phyloP scores from a whole-genome alignment of 148 eudicot genomes.

The Cornus florida region DNA sequence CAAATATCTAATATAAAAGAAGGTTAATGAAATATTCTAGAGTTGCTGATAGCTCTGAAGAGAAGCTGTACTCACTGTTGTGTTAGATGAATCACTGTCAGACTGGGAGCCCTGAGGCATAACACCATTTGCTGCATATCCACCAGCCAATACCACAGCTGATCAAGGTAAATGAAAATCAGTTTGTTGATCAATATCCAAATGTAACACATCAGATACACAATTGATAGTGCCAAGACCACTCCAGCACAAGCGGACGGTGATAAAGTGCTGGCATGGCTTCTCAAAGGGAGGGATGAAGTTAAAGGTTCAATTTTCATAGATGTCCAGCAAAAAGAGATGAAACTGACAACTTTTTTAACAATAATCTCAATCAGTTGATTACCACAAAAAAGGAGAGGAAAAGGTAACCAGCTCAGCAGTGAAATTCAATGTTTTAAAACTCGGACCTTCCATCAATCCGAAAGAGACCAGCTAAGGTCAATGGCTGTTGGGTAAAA shows the following conservation, averaged over 20 bases:
- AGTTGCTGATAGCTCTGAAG: background rate
- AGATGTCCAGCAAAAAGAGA: background rate
- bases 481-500: no score
- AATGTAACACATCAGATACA: background rate
- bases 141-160: slow-evolving; percentile 58
- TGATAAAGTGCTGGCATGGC: no score
- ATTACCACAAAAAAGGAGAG: background rate
- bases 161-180: slow-evolving; percentile 17
- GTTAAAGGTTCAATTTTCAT: no score
- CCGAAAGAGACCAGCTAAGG: no score
- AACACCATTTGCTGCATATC: slow-evolving; percentile 48
- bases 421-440: background rate
- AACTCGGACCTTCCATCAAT: no score
- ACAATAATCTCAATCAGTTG: background rate
- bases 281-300: no score
- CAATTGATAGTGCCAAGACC: background rate
- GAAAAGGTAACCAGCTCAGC: background rate
- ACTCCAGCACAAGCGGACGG: no score
- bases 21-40: background rate
- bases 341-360: background rate
- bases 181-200: background rate
- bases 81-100: slow-evolving; percentile 48
- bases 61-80: slow-evolving; percentile 49
- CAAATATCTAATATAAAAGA: slow-evolving; percentile 44
- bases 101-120: slow-evolving; percentile 38